These are phyloP conservation scores for Melocanna baccifera DNA, from an alignment of 176 grass and related monocot species.

Conservation along the genomic window DNA sequence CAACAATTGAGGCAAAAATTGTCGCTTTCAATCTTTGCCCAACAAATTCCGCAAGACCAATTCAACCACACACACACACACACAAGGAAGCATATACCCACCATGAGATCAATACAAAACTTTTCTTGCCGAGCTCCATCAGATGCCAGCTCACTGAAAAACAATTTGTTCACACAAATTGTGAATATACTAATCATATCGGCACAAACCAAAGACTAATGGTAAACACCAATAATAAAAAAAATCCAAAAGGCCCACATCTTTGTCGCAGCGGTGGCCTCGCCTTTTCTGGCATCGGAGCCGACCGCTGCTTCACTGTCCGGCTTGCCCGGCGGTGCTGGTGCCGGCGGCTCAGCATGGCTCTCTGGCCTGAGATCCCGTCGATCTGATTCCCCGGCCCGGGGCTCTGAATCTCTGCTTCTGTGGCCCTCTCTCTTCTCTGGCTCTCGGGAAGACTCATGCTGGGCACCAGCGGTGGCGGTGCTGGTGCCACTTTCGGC, in stretches of 20 bases:
- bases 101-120: slow-evolving; percentile 99
- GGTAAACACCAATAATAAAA: slow-evolving; percentile 40
- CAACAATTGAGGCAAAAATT: slow-evolving; percentile 48
- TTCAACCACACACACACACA: slow-evolving; percentile 53
- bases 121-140: slow-evolving; percentile 71
- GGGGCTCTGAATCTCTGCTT: slow-evolving; percentile 48
- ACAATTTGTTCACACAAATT: slow-evolving; percentile 48
- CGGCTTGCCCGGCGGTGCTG: slow-evolving; percentile 23
- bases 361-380: slow-evolving; percentile 49
- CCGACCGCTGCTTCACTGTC: slow-evolving; percentile 47
- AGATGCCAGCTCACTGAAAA: slow-evolving; percentile 61
- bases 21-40: slow-evolving; percentile 75
- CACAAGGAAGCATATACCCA: slow-evolving; percentile 59
- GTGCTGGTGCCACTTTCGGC: slow-evolving; percentile 40
- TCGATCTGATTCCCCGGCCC: slow-evolving; percentile 32
- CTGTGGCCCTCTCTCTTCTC: slow-evolving; percentile 42
- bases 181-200: slow-evolving; percentile 61
- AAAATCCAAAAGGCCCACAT: slow-evolving; percentile 52
- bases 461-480: background rate
- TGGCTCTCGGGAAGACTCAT: slow-evolving; percentile 33
- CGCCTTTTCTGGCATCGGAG: slow-evolving; percentile 48
- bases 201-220: slow-evolving; percentile 46
- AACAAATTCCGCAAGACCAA: slow-evolving; percentile 66
- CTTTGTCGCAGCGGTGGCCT: slow-evolving; percentile 54
- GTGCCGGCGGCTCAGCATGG: slow-evolving; percentile 30